These are phyloP conservation scores for Cerioporus squamosus DNA, from an alignment of 1,284 basidiomycete species.

Conservation along the genomic window DNA sequence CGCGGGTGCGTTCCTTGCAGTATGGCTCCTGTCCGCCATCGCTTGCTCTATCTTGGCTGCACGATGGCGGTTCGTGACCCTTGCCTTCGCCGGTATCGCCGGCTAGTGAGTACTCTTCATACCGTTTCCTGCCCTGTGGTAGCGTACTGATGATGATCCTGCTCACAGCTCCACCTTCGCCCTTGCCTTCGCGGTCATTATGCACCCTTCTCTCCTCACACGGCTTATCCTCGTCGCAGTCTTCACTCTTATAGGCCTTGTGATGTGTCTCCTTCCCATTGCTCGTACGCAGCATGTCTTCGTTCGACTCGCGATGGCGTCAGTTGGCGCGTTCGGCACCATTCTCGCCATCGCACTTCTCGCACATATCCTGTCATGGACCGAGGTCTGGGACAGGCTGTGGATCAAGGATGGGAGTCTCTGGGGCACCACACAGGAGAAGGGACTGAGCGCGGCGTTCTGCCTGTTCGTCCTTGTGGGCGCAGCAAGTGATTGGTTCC, in stretches of 20 bases:
- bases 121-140: too few species aligned
- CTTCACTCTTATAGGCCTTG: slow-evolving; percentile 42
- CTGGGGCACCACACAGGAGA: slow-evolving; percentile 60
- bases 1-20: slow-evolving; percentile 55
- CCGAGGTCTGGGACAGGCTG: slow-evolving; percentile 63
- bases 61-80: slow-evolving; percentile 51
- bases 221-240: slow-evolving; percentile 57
- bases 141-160: background rate
- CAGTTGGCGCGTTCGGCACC: slow-evolving; percentile 61
- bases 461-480: slow-evolving; percentile 57
- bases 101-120: slow-evolving; percentile 50
- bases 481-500: slow-evolving; percentile 54
- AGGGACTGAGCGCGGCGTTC: slow-evolving; percentile 60
- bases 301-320: slow-evolving; percentile 53
- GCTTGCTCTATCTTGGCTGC: slow-evolving; percentile 51
- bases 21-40: slow-evolving; percentile 59
- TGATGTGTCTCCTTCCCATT: slow-evolving; percentile 52
- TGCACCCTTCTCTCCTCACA: slow-evolving; percentile 61
- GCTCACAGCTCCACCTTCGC: slow-evolving; percentile 48
- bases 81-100: slow-evolving; percentile 48
- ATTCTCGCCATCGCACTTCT: slow-evolving; percentile 59
- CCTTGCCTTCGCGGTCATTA: slow-evolving; percentile 55
- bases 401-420: slow-evolving; percentile 50
- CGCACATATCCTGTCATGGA: slow-evolving; percentile 55
- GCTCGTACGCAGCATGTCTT: slow-evolving; percentile 47